These are phyloP conservation scores for Halteria grandinella DNA, from an alignment of 73 alveolate species.

Conservation along the genomic window DNA sequence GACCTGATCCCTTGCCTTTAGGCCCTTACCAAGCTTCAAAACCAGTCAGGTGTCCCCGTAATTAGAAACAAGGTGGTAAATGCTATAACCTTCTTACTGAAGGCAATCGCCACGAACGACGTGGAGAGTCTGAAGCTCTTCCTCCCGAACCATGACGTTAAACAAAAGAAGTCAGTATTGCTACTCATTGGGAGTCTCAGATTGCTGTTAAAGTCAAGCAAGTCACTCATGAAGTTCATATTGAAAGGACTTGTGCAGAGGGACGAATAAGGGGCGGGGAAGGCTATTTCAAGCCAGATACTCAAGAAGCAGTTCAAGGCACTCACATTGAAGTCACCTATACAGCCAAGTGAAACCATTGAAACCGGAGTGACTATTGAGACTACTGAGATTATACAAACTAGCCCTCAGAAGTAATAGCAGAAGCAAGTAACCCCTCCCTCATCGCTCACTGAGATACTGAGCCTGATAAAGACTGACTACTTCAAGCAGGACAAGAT, in stretches of 20 bases:
- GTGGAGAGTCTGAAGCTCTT: background rate
- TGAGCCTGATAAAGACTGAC: too few relatives aligned
- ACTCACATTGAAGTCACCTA: too few relatives aligned
- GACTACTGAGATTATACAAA: too few relatives aligned
- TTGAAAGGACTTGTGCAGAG: conserved; percentile 15
- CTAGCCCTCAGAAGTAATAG: too few relatives aligned
- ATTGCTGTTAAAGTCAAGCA: conserved; percentile 20
- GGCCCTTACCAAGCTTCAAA: conserved; percentile 3
- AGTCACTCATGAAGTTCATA: conserved; percentile 17
- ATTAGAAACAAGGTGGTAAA: conserved; percentile 43
- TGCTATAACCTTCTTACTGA: conserved; percentile 30
- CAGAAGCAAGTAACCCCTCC: too few relatives aligned
- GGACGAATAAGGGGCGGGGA: conserved; percentile 8
- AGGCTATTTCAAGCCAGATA: too few relatives aligned
- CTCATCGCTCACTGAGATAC: too few relatives aligned
- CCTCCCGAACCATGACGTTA: background rate
- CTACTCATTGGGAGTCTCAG: conserved; percentile 26
- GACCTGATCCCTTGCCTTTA: conserved; percentile 23
- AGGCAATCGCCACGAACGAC: conserved; percentile 15
- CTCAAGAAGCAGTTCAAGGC: conserved; percentile 26
- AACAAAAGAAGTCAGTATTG: conserved; percentile 9
- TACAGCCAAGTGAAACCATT: too few relatives aligned
- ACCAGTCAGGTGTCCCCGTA: conserved; percentile 15
- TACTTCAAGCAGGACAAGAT: conserved; percentile 16
- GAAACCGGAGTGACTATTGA: too few relatives aligned